Percentiles rank a stretch among this genome's conserved stretches.
Evolutionary conservation across 176 grass and related monocot genomes (phyloP).

Genomic region (Stipa capillata): DNA sequence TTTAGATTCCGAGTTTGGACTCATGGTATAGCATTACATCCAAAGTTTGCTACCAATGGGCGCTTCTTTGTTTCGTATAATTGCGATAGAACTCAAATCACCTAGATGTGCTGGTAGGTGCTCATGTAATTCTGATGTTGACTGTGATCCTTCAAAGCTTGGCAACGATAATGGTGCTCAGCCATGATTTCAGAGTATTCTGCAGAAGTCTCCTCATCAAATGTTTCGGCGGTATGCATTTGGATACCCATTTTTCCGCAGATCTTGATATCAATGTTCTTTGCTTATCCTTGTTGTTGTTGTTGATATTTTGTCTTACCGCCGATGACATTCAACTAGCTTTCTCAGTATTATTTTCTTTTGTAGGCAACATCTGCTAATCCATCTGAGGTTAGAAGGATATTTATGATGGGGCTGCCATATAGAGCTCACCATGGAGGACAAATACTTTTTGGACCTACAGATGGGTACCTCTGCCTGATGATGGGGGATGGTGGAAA

Average conservation of each 20-base stretch:
- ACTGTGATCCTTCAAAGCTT: conserved; percentile 80
- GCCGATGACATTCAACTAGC: background rate
- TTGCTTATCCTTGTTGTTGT: background rate
- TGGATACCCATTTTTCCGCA: background rate
- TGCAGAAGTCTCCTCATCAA: conserved; percentile 52
- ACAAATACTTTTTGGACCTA: conserved; percentile 68
- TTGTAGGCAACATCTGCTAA: conserved; percentile 41
- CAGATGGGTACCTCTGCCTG: conserved; percentile 62
- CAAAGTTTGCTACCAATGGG: conserved; percentile 67
- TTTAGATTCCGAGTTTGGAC: conserved; percentile 61
- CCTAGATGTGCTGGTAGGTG: conserved; percentile 61
- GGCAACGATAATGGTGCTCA: conserved; percentile 46
- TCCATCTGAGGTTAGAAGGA: conserved; percentile 48
- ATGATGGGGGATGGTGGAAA: conserved; percentile 77
- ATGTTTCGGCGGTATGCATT: conserved; percentile 49
- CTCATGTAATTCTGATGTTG: conserved; percentile 84
- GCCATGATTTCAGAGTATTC: conserved; percentile 87
- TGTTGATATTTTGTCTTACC: background rate
- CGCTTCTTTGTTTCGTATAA: conserved; percentile 91
- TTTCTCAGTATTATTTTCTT: background rate
- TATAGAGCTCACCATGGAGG: conserved; percentile 50
- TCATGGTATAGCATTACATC: conserved; percentile 90
- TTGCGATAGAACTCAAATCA: conserved; percentile 57
- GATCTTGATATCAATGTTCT: background rate
- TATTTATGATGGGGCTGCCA: conserved; percentile 71